Conservation (phyloP, 202 grass and related monocot species). For the Schoenoplectus tabernaemontani region DNA sequence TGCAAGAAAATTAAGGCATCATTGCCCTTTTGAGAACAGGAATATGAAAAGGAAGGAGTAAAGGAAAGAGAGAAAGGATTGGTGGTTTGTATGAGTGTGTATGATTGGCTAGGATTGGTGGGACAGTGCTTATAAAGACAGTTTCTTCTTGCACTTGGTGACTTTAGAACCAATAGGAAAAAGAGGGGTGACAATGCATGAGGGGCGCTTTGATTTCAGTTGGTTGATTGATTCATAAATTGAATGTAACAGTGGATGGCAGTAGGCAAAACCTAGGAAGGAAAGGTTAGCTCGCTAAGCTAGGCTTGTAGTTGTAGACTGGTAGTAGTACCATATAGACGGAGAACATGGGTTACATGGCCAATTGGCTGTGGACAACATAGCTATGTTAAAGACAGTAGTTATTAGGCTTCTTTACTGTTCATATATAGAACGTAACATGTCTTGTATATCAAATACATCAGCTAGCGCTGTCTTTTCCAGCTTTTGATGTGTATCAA, state of each 20-base stretch:
- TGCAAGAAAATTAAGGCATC: conserved; percentile 13
- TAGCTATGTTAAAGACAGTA: neutral
- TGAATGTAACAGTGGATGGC: conserved; percentile 19
- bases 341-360: conserved; percentile 13
- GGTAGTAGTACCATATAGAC: neutral
- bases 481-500: conserved; percentile 24
- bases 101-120: neutral
- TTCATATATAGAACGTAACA: neutral
- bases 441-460: neutral
- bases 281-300: neutral
- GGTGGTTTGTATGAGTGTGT: neutral
- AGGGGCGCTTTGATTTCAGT: neutral
- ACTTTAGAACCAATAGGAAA: neutral
- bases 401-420: neutral
- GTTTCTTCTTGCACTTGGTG: neutral
- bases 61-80: neutral
- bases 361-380: neutral
- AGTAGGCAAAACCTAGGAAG: conserved; percentile 9
- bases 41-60: neutral
- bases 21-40: conserved; percentile 23
- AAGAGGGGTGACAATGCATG: neutral
- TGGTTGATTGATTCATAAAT: neutral
- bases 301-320: neutral
- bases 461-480: neutral
- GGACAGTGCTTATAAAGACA: conserved; percentile 15